phyloP scores from a whole-genome alignment of 2,329 filamentous ascomycete species.

The Fusarium sp. region DNA sequence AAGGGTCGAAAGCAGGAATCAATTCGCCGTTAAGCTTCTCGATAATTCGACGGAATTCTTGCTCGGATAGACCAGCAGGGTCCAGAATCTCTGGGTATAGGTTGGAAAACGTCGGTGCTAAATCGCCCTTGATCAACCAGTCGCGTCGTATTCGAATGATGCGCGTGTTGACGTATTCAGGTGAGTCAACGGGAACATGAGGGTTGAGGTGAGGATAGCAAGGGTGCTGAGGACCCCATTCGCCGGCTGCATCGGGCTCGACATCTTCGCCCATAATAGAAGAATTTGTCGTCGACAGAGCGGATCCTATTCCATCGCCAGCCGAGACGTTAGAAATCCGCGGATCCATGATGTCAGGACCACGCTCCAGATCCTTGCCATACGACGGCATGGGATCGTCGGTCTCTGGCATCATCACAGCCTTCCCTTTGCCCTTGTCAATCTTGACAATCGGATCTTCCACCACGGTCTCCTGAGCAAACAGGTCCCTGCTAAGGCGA shows the following conservation, averaged over 20 bases:
- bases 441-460: conserved; percentile 36
- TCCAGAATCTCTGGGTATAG: conserved; percentile 96
- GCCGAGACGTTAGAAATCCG: conserved; percentile 59
- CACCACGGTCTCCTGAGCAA: conserved; percentile 15
- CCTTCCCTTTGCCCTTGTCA: conserved; percentile 62
- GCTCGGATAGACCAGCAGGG: conserved; percentile 80
- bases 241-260: conserved; percentile 72
- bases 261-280: conserved; percentile 72
- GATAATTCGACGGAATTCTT: conserved; percentile 84
- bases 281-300: conserved; percentile 64
- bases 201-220: conserved; percentile 95
- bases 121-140: conserved; percentile 88
- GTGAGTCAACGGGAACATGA: conserved; percentile 81
- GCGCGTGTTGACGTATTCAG: conserved; percentile 78
- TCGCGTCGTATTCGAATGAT: conserved; percentile 92
- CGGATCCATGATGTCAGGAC: conserved; percentile 54
- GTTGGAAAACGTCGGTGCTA: conserved; percentile 93
- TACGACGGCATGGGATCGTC: conserved; percentile 49
- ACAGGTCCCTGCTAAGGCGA: conserved; percentile 24
- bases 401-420: conserved; percentile 53
- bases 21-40: conserved; percentile 83
- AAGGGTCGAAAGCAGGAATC: conserved; percentile 81
- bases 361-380: conserved; percentile 64
- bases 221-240: conserved; percentile 93
- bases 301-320: conserved; percentile 62